These are phyloP conservation scores for Globisporangium takayamanum DNA, from an alignment of 352 stramenopile genomes.

Conservation along the genomic window DNA sequence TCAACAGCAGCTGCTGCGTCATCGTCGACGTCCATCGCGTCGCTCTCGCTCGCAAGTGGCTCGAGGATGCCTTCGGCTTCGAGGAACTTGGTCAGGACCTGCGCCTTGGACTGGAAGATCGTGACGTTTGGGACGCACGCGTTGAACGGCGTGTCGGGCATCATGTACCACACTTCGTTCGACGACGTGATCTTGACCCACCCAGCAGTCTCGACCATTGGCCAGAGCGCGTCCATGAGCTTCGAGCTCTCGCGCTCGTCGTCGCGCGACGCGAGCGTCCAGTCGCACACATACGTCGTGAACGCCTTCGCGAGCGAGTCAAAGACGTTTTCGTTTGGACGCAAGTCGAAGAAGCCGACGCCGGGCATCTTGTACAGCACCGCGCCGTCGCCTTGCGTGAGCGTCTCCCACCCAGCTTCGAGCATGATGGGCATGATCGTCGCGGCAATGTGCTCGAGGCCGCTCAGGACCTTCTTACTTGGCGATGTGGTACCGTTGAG, in stretches of 20 bases:
- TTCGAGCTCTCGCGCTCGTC: constrained; percentile 15
- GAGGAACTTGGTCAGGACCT: constrained; percentile 60
- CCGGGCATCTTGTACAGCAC: constrained; percentile 67
- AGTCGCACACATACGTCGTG: constrained; percentile 37
- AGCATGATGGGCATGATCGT: constrained; percentile 64
- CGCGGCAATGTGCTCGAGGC: constrained; percentile 20
- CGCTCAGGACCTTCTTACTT: constrained; percentile 15
- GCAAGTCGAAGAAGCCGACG: constrained; percentile 59
- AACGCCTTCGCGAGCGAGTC: constrained; percentile 60
- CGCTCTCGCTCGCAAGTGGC: not conserved
- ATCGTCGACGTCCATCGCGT: constrained; percentile 17
- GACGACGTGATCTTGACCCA: constrained; percentile 51
- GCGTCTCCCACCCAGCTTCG: constrained; percentile 44
- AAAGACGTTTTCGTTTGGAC: constrained; percentile 74
- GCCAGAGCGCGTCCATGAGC: constrained; percentile 53
- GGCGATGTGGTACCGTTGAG: constrained; percentile 13
- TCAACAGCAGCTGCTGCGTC: not conserved
- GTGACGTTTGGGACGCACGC: constrained; percentile 69
- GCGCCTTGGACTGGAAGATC: constrained; percentile 61
- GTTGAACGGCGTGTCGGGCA: constrained; percentile 57
- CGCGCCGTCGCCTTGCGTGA: constrained; percentile 41
- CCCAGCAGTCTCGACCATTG: constrained; percentile 35
- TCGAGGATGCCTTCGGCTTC: constrained; percentile 18
- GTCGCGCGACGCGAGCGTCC: constrained; percentile 17
- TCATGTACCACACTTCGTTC: constrained; percentile 55